Evolutionary conservation across 2,329 filamentous ascomycete species (phyloP).

Genomic region (Niveomyces coronatus): DNA sequence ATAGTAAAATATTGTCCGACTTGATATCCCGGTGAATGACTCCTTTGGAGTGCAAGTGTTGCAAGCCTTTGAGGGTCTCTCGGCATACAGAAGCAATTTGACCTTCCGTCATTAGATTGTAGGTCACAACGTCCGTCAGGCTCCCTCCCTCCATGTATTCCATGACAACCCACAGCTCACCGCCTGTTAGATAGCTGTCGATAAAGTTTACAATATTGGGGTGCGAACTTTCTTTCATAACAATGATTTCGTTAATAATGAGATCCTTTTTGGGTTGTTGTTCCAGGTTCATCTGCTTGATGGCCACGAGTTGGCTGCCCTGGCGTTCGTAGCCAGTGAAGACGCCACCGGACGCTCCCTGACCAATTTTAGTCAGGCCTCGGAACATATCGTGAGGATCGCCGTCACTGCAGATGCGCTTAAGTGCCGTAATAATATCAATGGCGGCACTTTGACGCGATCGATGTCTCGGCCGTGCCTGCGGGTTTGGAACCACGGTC

Average conservation of each 20-base stretch:
- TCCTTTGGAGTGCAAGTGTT: conserved; percentile 93
- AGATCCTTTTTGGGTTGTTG: conserved; percentile 98
- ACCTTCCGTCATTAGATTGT: conserved; percentile 97
- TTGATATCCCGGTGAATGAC: conserved; percentile 99
- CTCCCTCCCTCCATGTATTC: conserved; percentile 99
- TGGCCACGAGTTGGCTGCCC: conserved; percentile 82
- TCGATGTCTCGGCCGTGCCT: conserved; percentile 63
- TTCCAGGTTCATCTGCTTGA: conserved; percentile 99
- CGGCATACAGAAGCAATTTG: conserved; percentile 94
- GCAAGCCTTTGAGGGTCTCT: conserved; percentile 83
- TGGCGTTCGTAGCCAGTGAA: conserved; percentile 81
- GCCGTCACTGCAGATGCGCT: conserved; percentile 80
- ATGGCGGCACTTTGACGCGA: conserved; percentile 68
- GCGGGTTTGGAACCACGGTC: conserved; percentile 23
- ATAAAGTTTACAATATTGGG: conserved; percentile 99
- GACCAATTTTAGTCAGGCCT: conserved; percentile 87
- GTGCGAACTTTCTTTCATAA: conserved; percentile 98
- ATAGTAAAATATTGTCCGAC: conserved; percentile 93
- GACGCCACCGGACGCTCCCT: conserved; percentile 92
- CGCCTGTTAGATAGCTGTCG: conserved; percentile 82
- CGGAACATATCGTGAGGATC: conserved; percentile 85
- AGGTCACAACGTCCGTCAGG: conserved; percentile 95
- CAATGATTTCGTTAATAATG: conserved; percentile 97
- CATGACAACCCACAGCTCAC: conserved; percentile 98
- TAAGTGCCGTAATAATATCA: conserved; percentile 74